A percentile compares a stretch with the other conserved stretches of the same genome.
Evolutionary conservation across 1,139 yeast genomes (phyloP).

Genomic region (Pichiaceae sp.): DNA sequence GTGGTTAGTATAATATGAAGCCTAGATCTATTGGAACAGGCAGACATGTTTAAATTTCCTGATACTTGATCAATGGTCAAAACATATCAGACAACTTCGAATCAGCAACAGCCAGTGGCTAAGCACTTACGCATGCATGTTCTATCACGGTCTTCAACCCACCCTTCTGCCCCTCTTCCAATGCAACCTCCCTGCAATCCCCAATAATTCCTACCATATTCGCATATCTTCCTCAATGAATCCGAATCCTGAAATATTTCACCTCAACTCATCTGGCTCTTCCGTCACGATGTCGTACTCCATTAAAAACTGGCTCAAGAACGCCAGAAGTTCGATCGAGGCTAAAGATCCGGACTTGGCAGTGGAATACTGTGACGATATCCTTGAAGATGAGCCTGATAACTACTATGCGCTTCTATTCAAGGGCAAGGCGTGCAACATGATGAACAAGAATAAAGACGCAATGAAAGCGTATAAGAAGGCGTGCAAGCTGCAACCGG

Average conservation of each 20-base stretch:
- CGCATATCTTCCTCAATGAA: too few relatives aligned
- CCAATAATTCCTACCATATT: too few relatives aligned
- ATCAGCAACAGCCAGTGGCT: too few relatives aligned
- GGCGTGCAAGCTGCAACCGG: conserved; percentile 52
- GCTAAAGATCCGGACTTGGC: conserved; percentile 52
- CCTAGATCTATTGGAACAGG: too few relatives aligned
- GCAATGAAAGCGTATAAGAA: conserved; percentile 43
- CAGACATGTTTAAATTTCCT: too few relatives aligned
- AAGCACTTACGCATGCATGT: too few relatives aligned
- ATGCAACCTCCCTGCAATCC: too few relatives aligned
- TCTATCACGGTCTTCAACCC: too few relatives aligned
- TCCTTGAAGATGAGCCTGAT: conserved; percentile 41
- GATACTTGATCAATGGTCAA: too few relatives aligned
- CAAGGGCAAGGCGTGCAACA: conserved; percentile 50
- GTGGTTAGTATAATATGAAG: too few relatives aligned
- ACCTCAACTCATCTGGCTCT: neutral
- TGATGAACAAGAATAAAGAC: conserved; percentile 28
- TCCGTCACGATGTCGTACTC: neutral
- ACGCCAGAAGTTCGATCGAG: conserved; percentile 52
- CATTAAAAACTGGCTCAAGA: conserved; percentile 30
- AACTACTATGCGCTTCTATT: conserved; percentile 62
- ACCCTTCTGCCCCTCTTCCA: too few relatives aligned
- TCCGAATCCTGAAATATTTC: neutral
- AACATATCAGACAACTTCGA: too few relatives aligned
- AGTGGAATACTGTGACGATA: conserved; percentile 41